These are phyloP conservation scores for Pharnaceum exiguum DNA, from an alignment of 148 eudicot genomes.

Conservation along the genomic window DNA sequence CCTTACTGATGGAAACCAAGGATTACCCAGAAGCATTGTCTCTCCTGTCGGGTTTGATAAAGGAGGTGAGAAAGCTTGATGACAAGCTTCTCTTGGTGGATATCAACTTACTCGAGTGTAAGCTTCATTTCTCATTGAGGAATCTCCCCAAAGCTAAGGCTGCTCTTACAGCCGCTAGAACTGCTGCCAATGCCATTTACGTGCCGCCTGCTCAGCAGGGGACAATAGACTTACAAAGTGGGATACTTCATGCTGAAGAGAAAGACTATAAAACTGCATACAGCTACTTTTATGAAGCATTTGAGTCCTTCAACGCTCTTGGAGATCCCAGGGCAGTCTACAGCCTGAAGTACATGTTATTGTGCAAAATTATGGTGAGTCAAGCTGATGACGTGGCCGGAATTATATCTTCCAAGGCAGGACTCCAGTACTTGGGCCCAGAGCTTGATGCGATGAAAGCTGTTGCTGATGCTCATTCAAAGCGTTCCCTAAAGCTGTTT, in stretches of 20 bases:
- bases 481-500: slow-evolving; percentile 39
- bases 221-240: slow-evolving; percentile 45
- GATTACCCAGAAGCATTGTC: slow-evolving; percentile 42
- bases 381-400: slow-evolving; percentile 54
- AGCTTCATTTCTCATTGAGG: slow-evolving; percentile 45
- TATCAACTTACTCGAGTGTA: slow-evolving; percentile 42
- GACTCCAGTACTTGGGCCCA: slow-evolving; percentile 44
- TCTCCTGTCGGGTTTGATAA: slow-evolving; percentile 36
- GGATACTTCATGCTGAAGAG: slow-evolving; percentile 46
- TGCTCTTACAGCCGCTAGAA: slow-evolving; percentile 47
- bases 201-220: slow-evolving; percentile 55
- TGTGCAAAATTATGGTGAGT: slow-evolving; percentile 49
- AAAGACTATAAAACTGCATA: slow-evolving; percentile 46
- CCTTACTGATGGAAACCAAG: slow-evolving; percentile 41
- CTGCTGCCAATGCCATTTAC: slow-evolving; percentile 48
- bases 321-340: slow-evolving; percentile 47
- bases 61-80: slow-evolving; percentile 46
- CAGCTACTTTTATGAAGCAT: slow-evolving; percentile 46
- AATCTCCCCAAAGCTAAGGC: slow-evolving; percentile 55
- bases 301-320: slow-evolving; percentile 47
- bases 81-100: slow-evolving; percentile 52
- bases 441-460: slow-evolving; percentile 55
- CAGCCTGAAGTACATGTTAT: slow-evolving; percentile 45
- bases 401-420: slow-evolving; percentile 45
- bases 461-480: slow-evolving; percentile 46